phyloP scores from a whole-genome alignment of 495 filamentous ascomycete species.

The Aspergillus carlsbadensis region DNA sequence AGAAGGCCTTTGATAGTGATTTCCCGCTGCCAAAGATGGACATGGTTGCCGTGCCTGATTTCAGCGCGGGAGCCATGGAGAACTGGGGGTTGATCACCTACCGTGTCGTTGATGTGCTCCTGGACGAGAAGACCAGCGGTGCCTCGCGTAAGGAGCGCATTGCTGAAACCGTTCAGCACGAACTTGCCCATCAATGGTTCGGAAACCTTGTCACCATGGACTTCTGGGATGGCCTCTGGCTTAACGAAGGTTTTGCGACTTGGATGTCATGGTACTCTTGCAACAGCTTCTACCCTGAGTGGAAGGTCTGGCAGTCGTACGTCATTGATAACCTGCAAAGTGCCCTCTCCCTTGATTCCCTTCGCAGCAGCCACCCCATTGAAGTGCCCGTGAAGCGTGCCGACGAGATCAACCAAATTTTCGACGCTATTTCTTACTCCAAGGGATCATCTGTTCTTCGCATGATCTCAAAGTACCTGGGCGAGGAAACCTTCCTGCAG shows the following conservation, averaged over 20 bases:
- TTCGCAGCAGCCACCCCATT: slow-evolving; percentile 94
- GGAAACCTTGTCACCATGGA: slow-evolving; percentile 99
- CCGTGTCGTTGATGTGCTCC: slow-evolving; percentile 84
- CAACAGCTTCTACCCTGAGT: slow-evolving; percentile 86
- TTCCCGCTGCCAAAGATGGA: slow-evolving; percentile 85
- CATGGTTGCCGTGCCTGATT: slow-evolving; percentile 96
- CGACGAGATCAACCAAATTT: slow-evolving; percentile 97
- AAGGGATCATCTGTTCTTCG: slow-evolving; percentile 95
- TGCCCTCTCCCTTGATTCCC: slow-evolving; percentile 82
- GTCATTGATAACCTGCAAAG: slow-evolving; percentile 88
- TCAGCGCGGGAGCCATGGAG: slow-evolving; percentile 94
- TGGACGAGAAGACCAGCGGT: slow-evolving; percentile 88
- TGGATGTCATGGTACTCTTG: slow-evolving; percentile 71
- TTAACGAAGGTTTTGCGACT: slow-evolving; percentile 97
- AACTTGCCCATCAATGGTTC: slow-evolving; percentile 98
- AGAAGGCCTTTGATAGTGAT: slow-evolving; percentile 53
- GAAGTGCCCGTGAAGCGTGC: slow-evolving; percentile 95
- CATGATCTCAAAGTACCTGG: slow-evolving; percentile 96
- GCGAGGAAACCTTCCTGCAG: slow-evolving; percentile 90
- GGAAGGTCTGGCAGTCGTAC: slow-evolving; percentile 98
- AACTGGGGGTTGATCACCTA: slow-evolving; percentile 99
- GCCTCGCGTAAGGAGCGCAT: slow-evolving; percentile 92
- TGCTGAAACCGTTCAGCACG: slow-evolving; percentile 93
- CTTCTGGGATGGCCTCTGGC: slow-evolving; percentile 98
- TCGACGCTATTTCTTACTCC: slow-evolving; percentile 95